Evolutionary conservation across 148 eudicot genomes (phyloP).

Genomic region (Rheum nobile): DNA sequence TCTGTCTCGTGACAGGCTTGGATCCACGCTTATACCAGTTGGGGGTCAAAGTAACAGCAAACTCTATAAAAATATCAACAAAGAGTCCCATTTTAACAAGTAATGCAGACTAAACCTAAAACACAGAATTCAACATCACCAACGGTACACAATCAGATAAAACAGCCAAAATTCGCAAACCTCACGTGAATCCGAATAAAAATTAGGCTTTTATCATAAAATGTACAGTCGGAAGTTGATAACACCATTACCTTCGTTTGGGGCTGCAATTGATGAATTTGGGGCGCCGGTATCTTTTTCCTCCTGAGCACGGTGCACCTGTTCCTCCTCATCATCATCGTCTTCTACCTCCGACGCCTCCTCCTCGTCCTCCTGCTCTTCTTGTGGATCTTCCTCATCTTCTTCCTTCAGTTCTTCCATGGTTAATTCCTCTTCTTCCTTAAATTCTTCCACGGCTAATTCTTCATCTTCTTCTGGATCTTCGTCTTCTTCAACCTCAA

Average conservation of each 20-base stretch:
- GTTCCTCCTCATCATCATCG: neutral
- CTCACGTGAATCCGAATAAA: neutral
- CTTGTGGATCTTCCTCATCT: neutral
- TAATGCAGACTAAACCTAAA: neutral
- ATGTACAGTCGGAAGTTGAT: neutral
- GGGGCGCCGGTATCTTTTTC: neutral
- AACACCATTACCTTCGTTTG: neutral
- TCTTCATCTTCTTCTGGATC: neutral
- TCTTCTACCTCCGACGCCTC: neutral
- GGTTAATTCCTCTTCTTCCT: neutral
- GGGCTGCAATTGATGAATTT: neutral
- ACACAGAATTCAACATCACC: neutral
- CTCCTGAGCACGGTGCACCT: neutral
- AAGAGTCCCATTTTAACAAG: neutral
- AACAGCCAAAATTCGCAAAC: neutral
- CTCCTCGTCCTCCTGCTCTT: neutral
- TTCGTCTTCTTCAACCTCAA: neutral
- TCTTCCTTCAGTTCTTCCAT: neutral
- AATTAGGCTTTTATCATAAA: neutral
- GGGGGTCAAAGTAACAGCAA: neutral
- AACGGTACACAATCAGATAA: neutral
- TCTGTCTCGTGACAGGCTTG: neutral
- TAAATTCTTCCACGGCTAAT: neutral
- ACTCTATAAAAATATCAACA: neutral
- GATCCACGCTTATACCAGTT: neutral